These are phyloP conservation scores for Lactifluus pinguis DNA, from an alignment of 768 basidiomycete species.

Conservation along the genomic window DNA sequence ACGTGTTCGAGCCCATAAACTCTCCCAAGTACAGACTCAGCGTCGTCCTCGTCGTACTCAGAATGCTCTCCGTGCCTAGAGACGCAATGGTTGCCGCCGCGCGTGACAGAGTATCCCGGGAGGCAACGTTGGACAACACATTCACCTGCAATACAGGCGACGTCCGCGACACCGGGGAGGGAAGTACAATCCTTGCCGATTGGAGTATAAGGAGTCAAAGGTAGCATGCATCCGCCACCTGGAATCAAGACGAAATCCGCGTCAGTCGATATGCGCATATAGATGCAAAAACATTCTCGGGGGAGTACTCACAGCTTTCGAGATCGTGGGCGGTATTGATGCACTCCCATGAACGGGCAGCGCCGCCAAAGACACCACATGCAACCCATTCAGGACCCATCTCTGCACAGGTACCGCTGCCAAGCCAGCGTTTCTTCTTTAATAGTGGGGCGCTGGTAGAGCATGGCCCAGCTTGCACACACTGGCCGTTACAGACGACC, in stretches of 20 bases:
- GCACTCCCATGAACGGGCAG: too few relatives aligned
- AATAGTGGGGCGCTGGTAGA: too few relatives aligned
- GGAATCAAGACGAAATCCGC: not conserved
- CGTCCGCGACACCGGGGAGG: conserved; percentile 39
- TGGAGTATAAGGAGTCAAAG: conserved; percentile 23
- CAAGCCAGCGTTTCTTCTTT: too few relatives aligned
- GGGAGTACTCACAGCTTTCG: conserved; percentile 33
- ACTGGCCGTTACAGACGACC: too few relatives aligned
- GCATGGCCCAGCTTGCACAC: too few relatives aligned
- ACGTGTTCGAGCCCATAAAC: conserved; percentile 22
- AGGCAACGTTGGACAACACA: conserved; percentile 41
- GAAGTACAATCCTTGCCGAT: conserved; percentile 42
- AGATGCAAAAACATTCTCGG: too few relatives aligned
- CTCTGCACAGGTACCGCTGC: too few relatives aligned
- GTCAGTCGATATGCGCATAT: too few relatives aligned
- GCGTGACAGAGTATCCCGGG: conserved; percentile 28
- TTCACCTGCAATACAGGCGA: conserved; percentile 35
- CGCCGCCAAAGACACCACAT: too few relatives aligned
- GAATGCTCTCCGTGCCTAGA: not conserved
- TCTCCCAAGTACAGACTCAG: conserved; percentile 2
- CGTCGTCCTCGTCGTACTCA: not conserved
- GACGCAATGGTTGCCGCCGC: conserved; percentile 20
- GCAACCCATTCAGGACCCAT: too few relatives aligned
- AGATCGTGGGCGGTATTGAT: too few relatives aligned
- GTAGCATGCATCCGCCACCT: conserved; percentile 42